These are phyloP conservation scores for Dioscorea dumetorum DNA, from an alignment of 106 monocot genomes.

Conservation along the genomic window DNA sequence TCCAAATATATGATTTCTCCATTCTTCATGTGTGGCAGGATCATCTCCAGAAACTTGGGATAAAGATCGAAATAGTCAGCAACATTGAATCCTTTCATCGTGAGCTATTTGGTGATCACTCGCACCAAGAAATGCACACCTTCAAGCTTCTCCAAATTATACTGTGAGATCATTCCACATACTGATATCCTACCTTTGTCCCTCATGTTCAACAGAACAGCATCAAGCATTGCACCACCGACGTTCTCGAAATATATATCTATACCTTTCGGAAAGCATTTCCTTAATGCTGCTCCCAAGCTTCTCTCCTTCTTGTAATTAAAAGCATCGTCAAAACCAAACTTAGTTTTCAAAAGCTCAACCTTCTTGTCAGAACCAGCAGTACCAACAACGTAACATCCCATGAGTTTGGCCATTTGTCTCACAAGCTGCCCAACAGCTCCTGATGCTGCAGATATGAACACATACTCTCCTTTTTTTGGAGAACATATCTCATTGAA, in stretches of 20 bases:
- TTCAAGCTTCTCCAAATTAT: slow-evolving; percentile 26
- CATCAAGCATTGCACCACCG: slow-evolving; percentile 42
- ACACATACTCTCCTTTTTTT: slow-evolving; percentile 6
- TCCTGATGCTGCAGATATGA: slow-evolving; percentile 11
- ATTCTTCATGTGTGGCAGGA: slow-evolving; percentile 12
- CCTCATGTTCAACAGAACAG: slow-evolving; percentile 46
- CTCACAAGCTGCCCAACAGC: slow-evolving; percentile 41
- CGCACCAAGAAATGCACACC: slow-evolving; percentile 22
- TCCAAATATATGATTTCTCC: slow-evolving; percentile 34
- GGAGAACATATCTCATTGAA: slow-evolving; percentile 9
- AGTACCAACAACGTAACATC: slow-evolving; percentile 8
- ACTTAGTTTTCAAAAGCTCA: slow-evolving; percentile 23
- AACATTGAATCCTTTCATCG: slow-evolving; percentile 34
- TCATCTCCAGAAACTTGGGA: slow-evolving; percentile 23
- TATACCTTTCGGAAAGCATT: slow-evolving; percentile 42
- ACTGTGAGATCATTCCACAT: slow-evolving; percentile 54
- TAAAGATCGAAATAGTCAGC: slow-evolving; percentile 17
- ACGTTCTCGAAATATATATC: slow-evolving; percentile 62
- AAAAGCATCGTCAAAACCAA: slow-evolving; percentile 41
- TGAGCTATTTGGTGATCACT: slow-evolving; percentile 11
- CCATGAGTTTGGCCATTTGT: slow-evolving; percentile 26
- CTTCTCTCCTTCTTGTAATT: slow-evolving; percentile 39
- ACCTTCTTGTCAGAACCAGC: slow-evolving; percentile 53
- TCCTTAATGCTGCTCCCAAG: slow-evolving; percentile 21
- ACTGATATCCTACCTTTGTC: slow-evolving; percentile 22